Base-by-base conservation (phyloP, 768 basidiomycete genomes). In the Mycena floridula region DNA sequence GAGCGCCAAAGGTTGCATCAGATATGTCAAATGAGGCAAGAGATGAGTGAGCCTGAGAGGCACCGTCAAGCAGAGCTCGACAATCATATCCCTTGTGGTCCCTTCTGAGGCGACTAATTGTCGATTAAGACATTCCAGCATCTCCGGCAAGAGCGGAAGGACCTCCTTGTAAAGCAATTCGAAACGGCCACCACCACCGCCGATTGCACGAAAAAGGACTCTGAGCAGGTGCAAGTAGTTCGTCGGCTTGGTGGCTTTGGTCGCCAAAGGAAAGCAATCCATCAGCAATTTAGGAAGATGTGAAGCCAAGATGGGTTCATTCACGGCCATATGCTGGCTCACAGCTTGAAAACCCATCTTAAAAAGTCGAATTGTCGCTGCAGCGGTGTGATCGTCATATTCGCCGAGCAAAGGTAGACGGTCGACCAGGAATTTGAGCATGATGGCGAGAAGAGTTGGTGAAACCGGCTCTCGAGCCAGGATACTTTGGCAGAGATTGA, bases 141-240 rank as follows among this genome's bases (percentile, higher is more conserved):
- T 93, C 59, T 97, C 94, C 15, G 96, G 94, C 4, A 99, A 76
- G 39, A 98, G 79, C 2, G 96, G 95, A 8, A 98, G 70, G 9
- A 99, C 95, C 55, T 95, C 95, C 56, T 93, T 91, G 70, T 98
- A 98, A 38, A 99, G 65, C 25, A 89, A 72, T 58, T 98, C 96
- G 62, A 97, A 96, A 22, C 89, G 76, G 7, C 94, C 95, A 0
- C 90, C 91, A 7, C 88, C 87, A 1, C 92, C 92, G 18, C 89
- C 88, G 47, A 94, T 94, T 22, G 85, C 88, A 41, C 94, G 81
- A 69, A 99, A 99, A 37, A 99, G 77, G 0, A 89, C 88, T 46
- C 93, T 78, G 9, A 98, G 77, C 18, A 98, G 77, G 58, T 90
- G 84, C 64, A 93, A 93, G 60, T 98, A 98, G 58, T 94, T 87